Evolutionary conservation across 306 rosid genomes (phyloP), one percentile per base, ranked within the genome.

Genomic region (Datisca glomerata): DNA sequence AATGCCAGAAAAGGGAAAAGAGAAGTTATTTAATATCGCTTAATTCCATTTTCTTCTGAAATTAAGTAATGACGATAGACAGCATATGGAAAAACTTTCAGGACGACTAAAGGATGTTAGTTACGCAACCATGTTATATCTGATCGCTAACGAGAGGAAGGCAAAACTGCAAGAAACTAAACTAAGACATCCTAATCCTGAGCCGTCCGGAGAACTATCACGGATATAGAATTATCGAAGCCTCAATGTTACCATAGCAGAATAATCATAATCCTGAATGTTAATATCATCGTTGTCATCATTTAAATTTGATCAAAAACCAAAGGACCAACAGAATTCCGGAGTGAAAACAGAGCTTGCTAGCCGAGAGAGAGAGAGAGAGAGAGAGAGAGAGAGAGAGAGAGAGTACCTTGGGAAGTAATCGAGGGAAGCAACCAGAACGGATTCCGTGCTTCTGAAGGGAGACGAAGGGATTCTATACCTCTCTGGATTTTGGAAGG

Each of bases 321-420:
- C 36, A 11, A 31, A 5, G 36, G n/a, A 31, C n/a, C n/a, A 31
- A 31, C 9, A 8, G 36, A 31, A 31, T 31, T 31, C 36, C 36
- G 14, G n/a, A 1, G n/a, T 31, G 36, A 31, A 8, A 8, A 31
- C 12, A 31, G 3, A 31, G 36, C n/a, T 31, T 28, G 33, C 10
- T 28, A 28, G 33, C 7, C 33, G n/a, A 31, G 36, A 3, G 4
- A 38, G 15, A 38, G 43, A 38, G 43, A 3, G 43, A 34, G 40
- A 38, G 43, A 17, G 19, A 38, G 19, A 38, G 17, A 36, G 41
- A 36, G 41, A 15, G 17, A 36, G 41, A 36, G 33, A 28, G 33
- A 28, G 33, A 0, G 33, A 28, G 5, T 8, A 31, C 36, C 36
- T 31, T 12, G 36, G 9, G 36, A 31, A 31, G 36, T 5, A 31